Conservation (phyloP, 768 basidiomycete genomes). For the Agaricus blazei region DNA sequence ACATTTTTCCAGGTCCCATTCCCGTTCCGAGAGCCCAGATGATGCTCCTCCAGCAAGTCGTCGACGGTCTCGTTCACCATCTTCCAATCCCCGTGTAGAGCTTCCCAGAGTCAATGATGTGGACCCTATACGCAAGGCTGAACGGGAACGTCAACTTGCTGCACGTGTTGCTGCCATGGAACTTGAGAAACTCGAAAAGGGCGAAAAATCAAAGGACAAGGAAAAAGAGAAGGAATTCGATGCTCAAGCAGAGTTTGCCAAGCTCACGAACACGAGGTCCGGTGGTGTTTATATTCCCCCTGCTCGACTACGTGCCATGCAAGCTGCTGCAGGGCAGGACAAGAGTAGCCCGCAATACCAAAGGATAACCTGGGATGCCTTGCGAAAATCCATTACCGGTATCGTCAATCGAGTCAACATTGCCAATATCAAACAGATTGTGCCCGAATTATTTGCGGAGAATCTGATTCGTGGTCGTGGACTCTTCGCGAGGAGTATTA, state of each 20-base stretch:
- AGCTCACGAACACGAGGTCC: slow-evolving; percentile 73
- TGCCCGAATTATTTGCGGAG: slow-evolving; percentile 88
- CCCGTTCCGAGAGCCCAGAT: slow-evolving; percentile 35
- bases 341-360: slow-evolving; percentile 89
- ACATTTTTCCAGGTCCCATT: slow-evolving; percentile 39
- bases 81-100: slow-evolving; percentile 20
- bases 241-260: slow-evolving; percentile 84
- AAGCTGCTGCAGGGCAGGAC: slow-evolving; percentile 75
- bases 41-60: slow-evolving; percentile 39
- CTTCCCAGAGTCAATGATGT: slow-evolving; percentile 53
- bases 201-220: slow-evolving; percentile 24
- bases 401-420: slow-evolving; percentile 99
- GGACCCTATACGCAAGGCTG: slow-evolving; percentile 69
- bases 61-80: slow-evolving; percentile 40
- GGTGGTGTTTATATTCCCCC: slow-evolving; percentile 98
- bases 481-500: slow-evolving; percentile 87
- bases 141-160: slow-evolving; percentile 78
- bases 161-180: slow-evolving; percentile 65
- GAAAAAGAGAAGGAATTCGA: slow-evolving; percentile 49
- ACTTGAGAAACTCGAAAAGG: slow-evolving; percentile 53
- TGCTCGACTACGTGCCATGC: slow-evolving; percentile 85
- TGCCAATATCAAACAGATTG: slow-evolving; percentile 90
- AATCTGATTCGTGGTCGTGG: slow-evolving; percentile 93
- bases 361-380: slow-evolving; percentile 93
- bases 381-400: slow-evolving; percentile 97